Evolutionary conservation across 306 rosid species (phyloP), one percentile per base, ranked within the genome.

Genomic region (Cucumis melo): DNA sequence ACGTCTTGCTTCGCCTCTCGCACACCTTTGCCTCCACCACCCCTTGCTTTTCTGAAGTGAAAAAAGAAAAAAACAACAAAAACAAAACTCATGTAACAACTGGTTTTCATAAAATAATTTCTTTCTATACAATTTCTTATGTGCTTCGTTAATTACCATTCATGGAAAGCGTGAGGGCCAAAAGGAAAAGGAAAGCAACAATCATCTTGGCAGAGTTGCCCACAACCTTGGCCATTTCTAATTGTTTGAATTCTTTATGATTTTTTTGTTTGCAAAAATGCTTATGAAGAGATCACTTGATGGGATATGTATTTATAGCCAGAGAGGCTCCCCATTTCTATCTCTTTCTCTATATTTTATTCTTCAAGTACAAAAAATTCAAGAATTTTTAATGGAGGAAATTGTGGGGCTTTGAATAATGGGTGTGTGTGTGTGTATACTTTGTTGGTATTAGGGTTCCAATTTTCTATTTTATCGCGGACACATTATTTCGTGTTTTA

Each of bases 11-110:
- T 0, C 61, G 29, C 80, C 68, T 78, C 74, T 78, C 32, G 17
- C 87, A 80, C 13, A 82, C 1, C 57, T 51, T 78, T 46, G 73
- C 86, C 73, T 84, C 83, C 61, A 74, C 82, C 66, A 68, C 73
- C 60, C 38, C 63, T 5, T 0, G 24, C 48, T 13, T 53, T 34
- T 32, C 77, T 53, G 10, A 24, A 23, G 0, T 6, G 5, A 68
- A 68, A 70, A 15, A 48, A 10, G 4, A 46, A 42, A 32, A 2
- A 32, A 27, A 1, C 1, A 27, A 27, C 5, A 11, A 38, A 66
- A 48, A 48, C 54, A 50, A 50, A 50, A 50, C 0, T 27, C 29
- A 27, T 27, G 29, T 27, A 27, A 27, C 29, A n/a, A n/a, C n/a
- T 50, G 0, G 3, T 5, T n/a, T 14, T 15, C 5, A 5, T 2